Base-by-base conservation (phyloP, 2,329 filamentous ascomycete genomes). In the Fusarium secorum region DNA sequence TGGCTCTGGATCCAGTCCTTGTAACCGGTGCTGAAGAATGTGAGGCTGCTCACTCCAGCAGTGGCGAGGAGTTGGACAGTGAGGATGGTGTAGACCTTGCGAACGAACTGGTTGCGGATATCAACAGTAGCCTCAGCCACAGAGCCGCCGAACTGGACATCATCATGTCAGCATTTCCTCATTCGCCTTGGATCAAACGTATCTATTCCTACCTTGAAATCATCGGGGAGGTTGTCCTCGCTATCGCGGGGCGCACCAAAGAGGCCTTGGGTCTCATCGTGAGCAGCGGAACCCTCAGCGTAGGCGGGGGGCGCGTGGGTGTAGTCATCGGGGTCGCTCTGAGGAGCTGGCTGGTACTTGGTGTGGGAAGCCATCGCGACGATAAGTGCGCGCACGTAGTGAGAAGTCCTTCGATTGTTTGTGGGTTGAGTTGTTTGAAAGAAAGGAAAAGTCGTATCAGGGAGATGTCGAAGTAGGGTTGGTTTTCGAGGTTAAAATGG, bases 11-110 rank as follows among this genome's bases (percentile, higher is more conserved):
- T 95, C 94, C 95, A 99, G 55, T 76, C 77, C 80, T 91, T 93
- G 86, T 98, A 99, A 61, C 85, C 83, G 15, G 82, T 77, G 83
- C 89, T 97, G 83, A 93, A 93, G 87, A 98, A 98, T 74, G 92
- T 96, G 75, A 98, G 83, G 68, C 91, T 88, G 83, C 92, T 94
- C 74, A 98, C 86, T 68, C 88, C 87, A 39, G 91, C 92, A 11
- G 96, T 99, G 63, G 91, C 89, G 78, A 98, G 85, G 58, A 99
- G 90, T 81, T 99, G 96, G 55, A 94, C 90, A n/a, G 96, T 97
- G 83, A 99, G 87, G 82, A 99, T 99, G 64, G 94, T 92, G 84
- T 99, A 99, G 79, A 99, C 96, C 86, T 98, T 98, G 82, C 95
- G 91, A 76, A 97, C 87, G 82, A 98, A 99, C 82, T 96, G 93